A percentile compares a stretch with the other conserved stretches of the same genome.
These are phyloP conservation scores for Chytriomyces sp. DNA, from an alignment of 192 early-diverging fungal genomes.

Conservation along the genomic window DNA sequence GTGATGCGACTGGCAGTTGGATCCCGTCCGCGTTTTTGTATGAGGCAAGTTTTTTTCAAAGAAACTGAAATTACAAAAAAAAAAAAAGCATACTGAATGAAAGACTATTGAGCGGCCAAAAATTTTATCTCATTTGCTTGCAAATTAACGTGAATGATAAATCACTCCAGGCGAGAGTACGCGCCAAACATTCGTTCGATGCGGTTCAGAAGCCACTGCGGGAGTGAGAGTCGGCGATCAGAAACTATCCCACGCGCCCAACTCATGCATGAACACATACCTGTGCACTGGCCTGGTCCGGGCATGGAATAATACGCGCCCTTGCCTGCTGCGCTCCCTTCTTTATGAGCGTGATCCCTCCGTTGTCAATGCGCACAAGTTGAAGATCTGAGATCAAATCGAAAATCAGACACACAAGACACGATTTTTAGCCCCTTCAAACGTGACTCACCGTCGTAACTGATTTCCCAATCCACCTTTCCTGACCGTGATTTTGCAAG, in stretches of 20 bases:
- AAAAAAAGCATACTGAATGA: too few species aligned
- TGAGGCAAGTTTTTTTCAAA: too few species aligned
- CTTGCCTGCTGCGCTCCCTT: conserved; percentile 39
- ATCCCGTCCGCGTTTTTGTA: too few species aligned
- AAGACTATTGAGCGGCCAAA: too few species aligned
- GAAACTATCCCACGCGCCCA: not conserved
- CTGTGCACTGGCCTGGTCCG: conserved; percentile 48
- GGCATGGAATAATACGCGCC: conserved; percentile 50
- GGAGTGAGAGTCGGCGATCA: not conserved
- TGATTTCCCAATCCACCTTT: conserved; percentile 84
- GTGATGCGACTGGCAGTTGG: too few species aligned
- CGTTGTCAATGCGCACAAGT: conserved; percentile 41
- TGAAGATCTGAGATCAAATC: conserved; percentile 45
- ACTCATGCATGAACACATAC: conserved; percentile 20
- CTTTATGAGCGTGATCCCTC: conserved; percentile 45
- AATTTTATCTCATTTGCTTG: too few species aligned
- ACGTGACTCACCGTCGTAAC: conserved; percentile 56
- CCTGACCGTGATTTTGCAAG: conserved; percentile 73
- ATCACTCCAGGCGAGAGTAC: conserved; percentile 12
- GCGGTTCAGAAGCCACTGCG: conserved; percentile 33
- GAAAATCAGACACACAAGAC: not conserved
- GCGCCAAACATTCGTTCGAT: conserved; percentile 41
- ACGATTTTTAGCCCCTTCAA: too few species aligned
- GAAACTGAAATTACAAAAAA: too few species aligned
- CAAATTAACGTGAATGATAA: too few species aligned